Base-by-base conservation (phyloP, 225 moss, liverwort and hornwort genomes). In the Physcomitrellopsis africana region DNA sequence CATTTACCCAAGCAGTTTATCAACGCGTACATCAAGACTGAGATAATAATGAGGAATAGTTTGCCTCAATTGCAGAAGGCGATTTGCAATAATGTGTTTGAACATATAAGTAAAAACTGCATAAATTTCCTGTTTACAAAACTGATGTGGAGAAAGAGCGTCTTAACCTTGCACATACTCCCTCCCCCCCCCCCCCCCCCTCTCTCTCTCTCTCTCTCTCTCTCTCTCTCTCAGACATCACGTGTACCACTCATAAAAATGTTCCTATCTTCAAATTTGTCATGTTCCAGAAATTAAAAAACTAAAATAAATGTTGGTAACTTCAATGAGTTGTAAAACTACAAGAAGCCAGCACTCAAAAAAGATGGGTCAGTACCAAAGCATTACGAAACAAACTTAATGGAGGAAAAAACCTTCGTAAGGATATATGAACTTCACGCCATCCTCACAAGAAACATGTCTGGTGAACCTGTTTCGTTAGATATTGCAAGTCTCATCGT, bases 11-110 rank as follows among this genome's bases (percentile, higher is more conserved):
- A 88, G 59, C 63, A 90, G 81, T 61, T 90, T 88, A 81, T 92
- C 90, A 32, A 92, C 84, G 77, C 86, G 88, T 45, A 86, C 90
- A 32, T 92, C 92, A 51, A 92, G 86, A 56, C 79, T 87, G 72
- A 90, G 76, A 72, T 90, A 90, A 80, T 92, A 88, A 70, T 92
- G 92, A 65, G 90, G 92, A 45, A 92, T 88, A 7, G 86, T 92
- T 73, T 90, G 90, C 66, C 89, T 92, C 18, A 89, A 90, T 37
- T 78, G 82, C 13, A 92, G 68, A 61, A 90, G 86, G 55, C 88
- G 87, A 53, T 79, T 86, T 67, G 90, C 92, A 62, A 86, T 85
- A 29, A 88, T 85, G 83, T 83, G 85, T 49, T 20, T 12, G 16
- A 44, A 58, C 13, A 20, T 11, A 18, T 48, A 10, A 58, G 43